These are phyloP conservation scores for Thelonectria olida DNA, from an alignment of 2,329 filamentous ascomycete genomes.

Conservation along the genomic window DNA sequence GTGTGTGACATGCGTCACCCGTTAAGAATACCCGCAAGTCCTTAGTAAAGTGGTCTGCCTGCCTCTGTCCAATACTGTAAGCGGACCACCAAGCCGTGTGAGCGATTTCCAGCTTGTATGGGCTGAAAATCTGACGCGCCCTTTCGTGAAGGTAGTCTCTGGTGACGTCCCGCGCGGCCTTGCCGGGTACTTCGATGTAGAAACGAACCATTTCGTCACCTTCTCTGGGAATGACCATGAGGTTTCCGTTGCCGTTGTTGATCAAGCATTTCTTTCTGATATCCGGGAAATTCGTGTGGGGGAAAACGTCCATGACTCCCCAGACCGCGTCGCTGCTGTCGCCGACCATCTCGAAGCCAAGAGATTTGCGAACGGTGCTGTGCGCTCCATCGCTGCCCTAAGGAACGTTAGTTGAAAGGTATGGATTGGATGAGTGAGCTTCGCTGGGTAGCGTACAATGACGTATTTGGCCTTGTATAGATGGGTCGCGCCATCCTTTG, in stretches of 20 bases:
- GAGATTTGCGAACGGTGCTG: slow-evolving; percentile 61
- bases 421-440: neutral
- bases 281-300: slow-evolving; percentile 68
- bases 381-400: slow-evolving; percentile 28
- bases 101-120: slow-evolving; percentile 59
- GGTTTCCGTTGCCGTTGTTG: slow-evolving; percentile 62
- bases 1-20: slow-evolving; percentile 69
- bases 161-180: slow-evolving; percentile 56
- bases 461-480: slow-evolving; percentile 29
- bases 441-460: slow-evolving; percentile 18
- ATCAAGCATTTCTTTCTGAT: slow-evolving; percentile 63
- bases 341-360: slow-evolving; percentile 65
- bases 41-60: slow-evolving; percentile 64
- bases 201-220: slow-evolving; percentile 64
- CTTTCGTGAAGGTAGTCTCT: slow-evolving; percentile 43
- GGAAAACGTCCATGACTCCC: slow-evolving; percentile 43
- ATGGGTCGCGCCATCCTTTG: neutral
- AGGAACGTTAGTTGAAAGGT: neutral
- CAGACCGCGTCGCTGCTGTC: slow-evolving; percentile 63
- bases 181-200: slow-evolving; percentile 62
- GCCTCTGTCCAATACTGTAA: slow-evolving; percentile 71
- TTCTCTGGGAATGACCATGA: slow-evolving; percentile 71
- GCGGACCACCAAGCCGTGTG: slow-evolving; percentile 71
- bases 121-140: slow-evolving; percentile 60
- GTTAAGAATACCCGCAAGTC: slow-evolving; percentile 71